A percentile compares a stretch with the other conserved stretches of the same genome.
These are phyloP conservation scores for Helicosporidium sp. DNA, from an alignment of 139 green algal species.

Conservation along the genomic window DNA sequence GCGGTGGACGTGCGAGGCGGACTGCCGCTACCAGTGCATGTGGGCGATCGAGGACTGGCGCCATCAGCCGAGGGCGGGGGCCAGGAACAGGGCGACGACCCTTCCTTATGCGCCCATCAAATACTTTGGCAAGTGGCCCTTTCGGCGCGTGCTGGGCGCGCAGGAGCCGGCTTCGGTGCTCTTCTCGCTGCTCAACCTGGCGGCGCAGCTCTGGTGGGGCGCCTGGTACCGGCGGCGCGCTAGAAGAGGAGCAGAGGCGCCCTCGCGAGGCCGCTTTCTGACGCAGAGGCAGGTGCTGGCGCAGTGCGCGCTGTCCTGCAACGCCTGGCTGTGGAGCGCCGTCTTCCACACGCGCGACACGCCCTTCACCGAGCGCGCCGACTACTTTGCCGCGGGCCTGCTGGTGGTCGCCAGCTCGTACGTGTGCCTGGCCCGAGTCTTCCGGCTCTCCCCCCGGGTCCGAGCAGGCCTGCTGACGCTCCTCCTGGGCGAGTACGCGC, in stretches of 20 bases:
- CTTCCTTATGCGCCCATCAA: slow-evolving; percentile 19
- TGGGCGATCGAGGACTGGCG: slow-evolving; percentile 18
- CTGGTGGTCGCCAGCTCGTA: slow-evolving; percentile 23
- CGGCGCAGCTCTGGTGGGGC: slow-evolving; percentile 30
- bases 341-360: slow-evolving; percentile 64
- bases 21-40: slow-evolving; percentile 74
- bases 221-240: slow-evolving; percentile 2
- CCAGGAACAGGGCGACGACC: not conserved
- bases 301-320: slow-evolving; percentile 25
- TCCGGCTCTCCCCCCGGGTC: not conserved
- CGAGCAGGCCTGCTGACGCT: not conserved
- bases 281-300: too few species aligned
- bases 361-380: slow-evolving; percentile 29
- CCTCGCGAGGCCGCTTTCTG: too few species aligned
- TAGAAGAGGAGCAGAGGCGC: too few species aligned
- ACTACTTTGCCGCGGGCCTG: slow-evolving; percentile 40
- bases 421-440: slow-evolving; percentile 1
- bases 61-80: not conserved
- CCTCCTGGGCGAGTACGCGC: not conserved
- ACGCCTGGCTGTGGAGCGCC: slow-evolving; percentile 56
- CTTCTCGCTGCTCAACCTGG: slow-evolving; percentile 58
- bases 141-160: slow-evolving; percentile 39
- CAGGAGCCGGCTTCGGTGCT: slow-evolving; percentile 50
- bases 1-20: slow-evolving; percentile 28
- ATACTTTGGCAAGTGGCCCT: slow-evolving; percentile 82